Evolutionary conservation across 495 filamentous ascomycete genomes (phyloP).

Genomic region (Penicillium waksmanii): DNA sequence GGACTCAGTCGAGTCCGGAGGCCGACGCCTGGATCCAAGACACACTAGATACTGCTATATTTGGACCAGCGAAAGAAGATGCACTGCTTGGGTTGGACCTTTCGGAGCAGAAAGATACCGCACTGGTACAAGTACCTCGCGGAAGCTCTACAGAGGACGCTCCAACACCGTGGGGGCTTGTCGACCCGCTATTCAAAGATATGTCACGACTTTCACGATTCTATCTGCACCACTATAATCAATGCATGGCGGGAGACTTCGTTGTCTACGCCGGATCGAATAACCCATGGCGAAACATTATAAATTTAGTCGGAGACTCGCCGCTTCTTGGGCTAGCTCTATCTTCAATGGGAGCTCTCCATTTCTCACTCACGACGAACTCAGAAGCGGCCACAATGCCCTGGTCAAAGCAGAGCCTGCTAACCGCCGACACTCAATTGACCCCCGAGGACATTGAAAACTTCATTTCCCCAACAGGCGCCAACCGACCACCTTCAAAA

Average conservation of each 20-base stretch:
- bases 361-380: conserved; percentile 42
- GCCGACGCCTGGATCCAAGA: conserved; percentile 22
- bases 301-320: conserved; percentile 42
- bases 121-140: conserved; percentile 19
- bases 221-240: conserved; percentile 49
- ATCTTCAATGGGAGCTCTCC: conserved; percentile 47
- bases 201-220: conserved; percentile 39
- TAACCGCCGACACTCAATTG: conserved; percentile 19
- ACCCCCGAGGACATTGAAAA: conserved; percentile 35
- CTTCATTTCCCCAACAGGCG: conserved; percentile 33
- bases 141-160: conserved; percentile 16
- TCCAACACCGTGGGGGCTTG: conserved; percentile 39
- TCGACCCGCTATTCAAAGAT: conserved; percentile 50
- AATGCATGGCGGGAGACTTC: conserved; percentile 39
- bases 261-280: conserved; percentile 44
- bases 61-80: conserved; percentile 3
- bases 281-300: conserved; percentile 48
- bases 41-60: conserved; percentile 3
- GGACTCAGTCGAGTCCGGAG: conserved; percentile 23
- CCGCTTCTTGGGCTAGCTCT: conserved; percentile 44
- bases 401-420: conserved; percentile 37
- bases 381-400: conserved; percentile 41
- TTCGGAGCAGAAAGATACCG: conserved; percentile 13
- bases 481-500: conserved; percentile 33
- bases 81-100: background rate